Evolutionary conservation across 1,284 basidiomycete species (phyloP), one percentile per base, ranked within the genome.

Genomic region (Ceratobasidium sp.): DNA sequence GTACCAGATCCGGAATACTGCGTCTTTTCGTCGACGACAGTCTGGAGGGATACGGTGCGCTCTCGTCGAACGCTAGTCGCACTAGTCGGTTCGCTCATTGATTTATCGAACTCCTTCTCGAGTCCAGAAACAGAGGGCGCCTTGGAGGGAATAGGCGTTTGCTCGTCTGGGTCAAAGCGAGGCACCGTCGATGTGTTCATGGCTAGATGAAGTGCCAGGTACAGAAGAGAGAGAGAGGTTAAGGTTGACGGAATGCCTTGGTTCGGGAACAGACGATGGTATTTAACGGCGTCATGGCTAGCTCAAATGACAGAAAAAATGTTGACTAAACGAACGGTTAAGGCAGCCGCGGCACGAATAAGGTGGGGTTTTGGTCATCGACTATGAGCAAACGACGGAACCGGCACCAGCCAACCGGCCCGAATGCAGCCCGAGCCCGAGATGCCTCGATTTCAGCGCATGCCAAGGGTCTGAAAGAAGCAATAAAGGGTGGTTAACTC

Each of bases 1-100:
- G 89, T 89, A 33, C 89, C 90, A 50, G 70, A 62, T 5, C 70
- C 70, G 23, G 70, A 4, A 46, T 73, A 73, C 26, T 64, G 57
- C 38, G 57, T 44, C 23, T 64, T 64, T 46, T 73, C 70, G 46
- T 64, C 57, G 26, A 73, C 70, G 20, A 52, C 70, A 50, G 70
- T 73, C n/a, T 26, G 42, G n/a, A 57, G 40, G 20, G 70, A 73
- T 33, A 13, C 38, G 9, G 42, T 48, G 26, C 70, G 70, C 17
- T 57, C 56, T 28, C 44, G 28, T 26, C 57, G n/a, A 28, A 40
- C 44, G 17, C 20, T 56, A 17, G 42, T 59, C 10, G 57, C 4
- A 12, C 20, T 23, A 56, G 3, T 73, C 4, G 57, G 64, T 28
- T 73, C 42, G 46, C 42, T 73, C 15, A 42, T n/a, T 2, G 56